Base-by-base conservation (phyloP, 768 basidiomycete genomes). In the Kwoniella shandongensis region DNA sequence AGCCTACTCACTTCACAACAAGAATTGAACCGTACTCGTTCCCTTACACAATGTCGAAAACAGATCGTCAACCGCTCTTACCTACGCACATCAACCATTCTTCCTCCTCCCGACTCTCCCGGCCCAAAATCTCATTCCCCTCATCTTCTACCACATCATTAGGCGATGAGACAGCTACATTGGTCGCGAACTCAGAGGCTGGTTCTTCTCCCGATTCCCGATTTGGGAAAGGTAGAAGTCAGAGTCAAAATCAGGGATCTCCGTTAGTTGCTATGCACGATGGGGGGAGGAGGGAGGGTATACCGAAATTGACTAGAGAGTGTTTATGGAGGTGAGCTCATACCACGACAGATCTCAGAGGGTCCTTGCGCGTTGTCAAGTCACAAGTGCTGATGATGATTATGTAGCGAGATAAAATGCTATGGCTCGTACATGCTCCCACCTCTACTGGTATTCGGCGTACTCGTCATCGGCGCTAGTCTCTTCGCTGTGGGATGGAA, bases 361-460 rank as follows among this genome's bases (percentile, higher is more conserved):
- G n/a, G n/a, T n/a, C n/a, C n/a, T n/a, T n/a, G n/a, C n/a, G n/a
- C n/a, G n/a, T n/a, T n/a, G n/a, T n/a, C n/a, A n/a, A n/a, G n/a
- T n/a, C n/a, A n/a, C n/a, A n/a, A 32, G 27, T 15, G 15, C 11
- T 46, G 26, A 46, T 45, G 13, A 12, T n/a, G 20, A 25, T 32
- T 42, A 2, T 25, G 23, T 32, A 70, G 69, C 35, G 69, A 70
- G 50, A 67, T 70, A 44, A 70, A 70, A 50, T 70, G 69, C 47
- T 67, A 70, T 39, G 65, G 69, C 12, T 64, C 60, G 15, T 70
- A 70, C 46, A 70, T 70, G 40, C 54, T 70, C 20, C 66, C 69
- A 3, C 57, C 60, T 13, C 32, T 67, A 7, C 45, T 65, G 23
- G 32, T 70, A 20, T 70, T 70, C 57, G 66, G 66, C 0, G 69